Evolutionary conservation across 345 rosid species (phyloP).

Genomic region (Eucalyptus tenuipes): DNA sequence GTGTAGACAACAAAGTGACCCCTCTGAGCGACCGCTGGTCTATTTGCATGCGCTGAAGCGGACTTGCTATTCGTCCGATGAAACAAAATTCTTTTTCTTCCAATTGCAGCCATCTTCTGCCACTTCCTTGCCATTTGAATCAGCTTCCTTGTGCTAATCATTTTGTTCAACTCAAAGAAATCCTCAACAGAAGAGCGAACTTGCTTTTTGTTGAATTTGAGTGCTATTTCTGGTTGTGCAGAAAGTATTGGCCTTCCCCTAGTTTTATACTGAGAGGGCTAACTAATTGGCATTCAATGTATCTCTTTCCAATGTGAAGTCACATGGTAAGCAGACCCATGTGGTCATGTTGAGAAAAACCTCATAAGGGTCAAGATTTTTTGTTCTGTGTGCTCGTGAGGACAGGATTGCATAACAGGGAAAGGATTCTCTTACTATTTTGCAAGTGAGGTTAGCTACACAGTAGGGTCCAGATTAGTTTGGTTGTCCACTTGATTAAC

Average conservation of each 20-base stretch:
- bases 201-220: background rate
- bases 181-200: background rate
- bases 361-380: background rate
- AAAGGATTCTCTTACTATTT: background rate
- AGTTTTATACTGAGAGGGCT: background rate
- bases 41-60: background rate
- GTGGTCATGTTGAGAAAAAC: background rate
- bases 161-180: background rate
- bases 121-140: background rate
- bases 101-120: conserved; percentile 1
- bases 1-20: conserved; percentile 16
- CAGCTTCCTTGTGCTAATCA: conserved; percentile 3
- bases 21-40: background rate
- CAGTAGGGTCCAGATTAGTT: background rate
- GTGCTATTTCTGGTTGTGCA: background rate
- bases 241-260: background rate
- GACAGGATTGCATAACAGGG: background rate
- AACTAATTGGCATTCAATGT: background rate
- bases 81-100: background rate
- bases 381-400: background rate
- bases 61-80: background rate
- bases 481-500: background rate
- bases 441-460: background rate
- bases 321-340: background rate
- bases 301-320: background rate